Conservation (phyloP, 306 rosid species). For the Dryas drummondii region DNA sequence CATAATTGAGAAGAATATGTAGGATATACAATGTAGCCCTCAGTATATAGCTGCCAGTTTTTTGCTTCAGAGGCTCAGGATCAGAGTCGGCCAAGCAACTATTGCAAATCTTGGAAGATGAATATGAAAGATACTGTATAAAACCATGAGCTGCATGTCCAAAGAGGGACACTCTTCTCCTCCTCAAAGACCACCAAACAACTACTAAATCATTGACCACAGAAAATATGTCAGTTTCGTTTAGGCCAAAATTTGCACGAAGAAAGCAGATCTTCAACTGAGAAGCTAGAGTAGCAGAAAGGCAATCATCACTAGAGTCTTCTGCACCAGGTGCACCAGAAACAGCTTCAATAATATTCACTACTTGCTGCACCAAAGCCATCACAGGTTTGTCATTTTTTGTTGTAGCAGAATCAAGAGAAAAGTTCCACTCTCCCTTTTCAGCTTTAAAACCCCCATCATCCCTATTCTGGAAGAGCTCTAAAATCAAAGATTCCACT, state of each 20-base stretch:
- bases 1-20: slow-evolving; percentile 91
- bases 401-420: slow-evolving; percentile 44
- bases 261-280: slow-evolving; percentile 59
- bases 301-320: slow-evolving; percentile 65
- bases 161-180: slow-evolving; percentile 85
- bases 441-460: slow-evolving; percentile 44
- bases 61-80: slow-evolving; percentile 59
- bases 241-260: slow-evolving; percentile 48
- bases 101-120: slow-evolving; percentile 55
- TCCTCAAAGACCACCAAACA: slow-evolving; percentile 88
- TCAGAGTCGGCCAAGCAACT: slow-evolving; percentile 52
- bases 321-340: slow-evolving; percentile 76
- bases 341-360: slow-evolving; percentile 71
- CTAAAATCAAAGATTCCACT: slow-evolving; percentile 53
- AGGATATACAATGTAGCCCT: slow-evolving; percentile 82
- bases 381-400: slow-evolving; percentile 40
- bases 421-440: slow-evolving; percentile 37
- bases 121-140: slow-evolving; percentile 71
- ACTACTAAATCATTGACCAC: slow-evolving; percentile 57
- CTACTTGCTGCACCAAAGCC: slow-evolving; percentile 48
- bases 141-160: slow-evolving; percentile 89
- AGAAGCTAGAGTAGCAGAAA: slow-evolving; percentile 67
- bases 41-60: slow-evolving; percentile 74
- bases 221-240: slow-evolving; percentile 44
- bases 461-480: slow-evolving; percentile 47